Evolutionary conservation across 2,329 filamentous ascomycete species (phyloP).

Genomic region (Calonectria hawksworthii): DNA sequence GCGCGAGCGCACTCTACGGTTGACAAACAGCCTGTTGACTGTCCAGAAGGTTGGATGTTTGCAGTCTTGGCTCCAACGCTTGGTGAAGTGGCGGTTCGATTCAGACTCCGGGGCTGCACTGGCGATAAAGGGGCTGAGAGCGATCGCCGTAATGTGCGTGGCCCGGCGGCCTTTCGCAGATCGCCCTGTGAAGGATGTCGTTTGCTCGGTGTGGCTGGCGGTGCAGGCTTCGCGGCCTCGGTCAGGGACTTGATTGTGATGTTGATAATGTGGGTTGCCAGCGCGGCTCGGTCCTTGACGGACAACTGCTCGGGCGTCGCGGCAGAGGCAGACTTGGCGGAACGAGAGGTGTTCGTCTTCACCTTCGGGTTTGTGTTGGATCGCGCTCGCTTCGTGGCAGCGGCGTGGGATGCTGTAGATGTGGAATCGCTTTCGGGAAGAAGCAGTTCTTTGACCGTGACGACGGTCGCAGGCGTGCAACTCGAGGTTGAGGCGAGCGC

Average conservation of each 20-base stretch:
- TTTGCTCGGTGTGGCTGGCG: conserved; percentile 49
- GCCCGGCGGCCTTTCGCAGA: conserved; percentile 50
- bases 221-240: conserved; percentile 71
- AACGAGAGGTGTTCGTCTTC: conserved; percentile 34
- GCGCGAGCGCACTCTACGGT: conserved; percentile 78
- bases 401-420: conserved; percentile 41
- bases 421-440: conserved; percentile 50
- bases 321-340: conserved; percentile 35
- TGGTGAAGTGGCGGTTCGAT: conserved; percentile 70
- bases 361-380: conserved; percentile 42
- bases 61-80: conserved; percentile 51
- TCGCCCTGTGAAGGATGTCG: conserved; percentile 53
- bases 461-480: conserved; percentile 65
- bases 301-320: conserved; percentile 48
- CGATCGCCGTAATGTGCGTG: conserved; percentile 66
- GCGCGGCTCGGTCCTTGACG: conserved; percentile 70
- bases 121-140: conserved; percentile 71
- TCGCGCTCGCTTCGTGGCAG: conserved; percentile 47
- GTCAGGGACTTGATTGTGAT: conserved; percentile 76
- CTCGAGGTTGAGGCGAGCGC: conserved; percentile 66
- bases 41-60: conserved; percentile 45
- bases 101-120: conserved; percentile 72
- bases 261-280: conserved; percentile 83
- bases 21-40: conserved; percentile 64
- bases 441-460: conserved; percentile 63